A percentile compares a stretch with the other conserved stretches of the same genome.
Conservation (phyloP, 2,329 filamentous ascomycete species). For the Exophiala sp. region DNA sequence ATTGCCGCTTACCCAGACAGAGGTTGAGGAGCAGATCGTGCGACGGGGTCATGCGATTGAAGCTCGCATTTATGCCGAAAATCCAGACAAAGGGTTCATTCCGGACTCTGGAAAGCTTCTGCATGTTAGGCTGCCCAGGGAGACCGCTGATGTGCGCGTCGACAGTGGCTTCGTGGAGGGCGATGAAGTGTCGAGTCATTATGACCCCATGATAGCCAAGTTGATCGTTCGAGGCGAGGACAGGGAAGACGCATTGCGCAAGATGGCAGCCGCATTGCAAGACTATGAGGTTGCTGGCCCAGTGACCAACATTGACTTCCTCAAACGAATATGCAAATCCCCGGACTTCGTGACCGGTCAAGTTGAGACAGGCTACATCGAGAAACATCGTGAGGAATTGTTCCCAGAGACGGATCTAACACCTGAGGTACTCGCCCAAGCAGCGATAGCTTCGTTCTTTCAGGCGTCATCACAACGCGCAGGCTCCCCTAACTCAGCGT, state of each 20-base stretch:
- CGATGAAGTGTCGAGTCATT: conserved; percentile 86
- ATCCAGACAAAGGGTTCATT: conserved; percentile 83
- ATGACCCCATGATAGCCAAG: conserved; percentile 99
- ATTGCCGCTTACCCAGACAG: conserved; percentile 59
- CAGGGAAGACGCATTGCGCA: conserved; percentile 73
- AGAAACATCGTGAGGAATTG: conserved; percentile 74
- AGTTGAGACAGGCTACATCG: conserved; percentile 94
- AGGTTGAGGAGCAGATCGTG: conserved; percentile 64
- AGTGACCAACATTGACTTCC: conserved; percentile 92
- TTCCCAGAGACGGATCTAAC: conserved; percentile 59
- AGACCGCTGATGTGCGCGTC: conserved; percentile 67
- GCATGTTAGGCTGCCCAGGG: conserved; percentile 68
- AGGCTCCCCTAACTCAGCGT: not conserved
- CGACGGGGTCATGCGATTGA: conserved; percentile 81
- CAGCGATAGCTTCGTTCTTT: conserved; percentile 67
- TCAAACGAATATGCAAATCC: conserved; percentile 79
- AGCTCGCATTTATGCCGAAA: conserved; percentile 93
- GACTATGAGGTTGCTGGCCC: conserved; percentile 90
- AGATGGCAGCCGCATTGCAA: conserved; percentile 71
- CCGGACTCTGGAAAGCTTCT: conserved; percentile 86
- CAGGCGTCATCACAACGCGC: conserved; percentile 8
- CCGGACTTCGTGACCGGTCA: conserved; percentile 77
- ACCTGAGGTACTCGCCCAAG: conserved; percentile 77
- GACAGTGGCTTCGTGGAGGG: conserved; percentile 90
- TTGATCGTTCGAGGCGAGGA: conserved; percentile 81